Conservation (phyloP, 2,329 filamentous ascomycete genomes). For the Colletotrichum sp. region DNA sequence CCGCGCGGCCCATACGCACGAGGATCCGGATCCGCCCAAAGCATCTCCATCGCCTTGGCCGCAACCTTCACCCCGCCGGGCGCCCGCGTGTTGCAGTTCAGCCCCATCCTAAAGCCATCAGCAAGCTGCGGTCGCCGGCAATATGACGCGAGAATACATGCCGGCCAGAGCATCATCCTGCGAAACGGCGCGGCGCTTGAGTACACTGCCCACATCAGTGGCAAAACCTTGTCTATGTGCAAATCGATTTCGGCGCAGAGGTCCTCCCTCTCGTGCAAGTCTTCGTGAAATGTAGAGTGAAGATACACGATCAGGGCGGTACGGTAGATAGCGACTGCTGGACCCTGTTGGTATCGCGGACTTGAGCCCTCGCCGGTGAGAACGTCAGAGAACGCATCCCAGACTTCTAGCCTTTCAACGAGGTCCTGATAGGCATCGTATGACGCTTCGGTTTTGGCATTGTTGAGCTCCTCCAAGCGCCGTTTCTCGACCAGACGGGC, state of each 20-base stretch:
- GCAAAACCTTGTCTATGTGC: background rate
- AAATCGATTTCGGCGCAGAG: background rate
- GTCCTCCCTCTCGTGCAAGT: background rate
- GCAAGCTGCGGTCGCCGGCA: background rate
- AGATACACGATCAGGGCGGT: background rate
- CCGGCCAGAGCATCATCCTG: background rate
- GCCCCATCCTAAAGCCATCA: background rate
- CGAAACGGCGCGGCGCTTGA: background rate
- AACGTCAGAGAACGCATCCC: background rate
- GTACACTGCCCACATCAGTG: background rate
- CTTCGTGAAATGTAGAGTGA: background rate
- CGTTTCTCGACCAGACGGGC: background rate
- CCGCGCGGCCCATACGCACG: background rate
- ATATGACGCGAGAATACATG: background rate
- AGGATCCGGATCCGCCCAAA: background rate
- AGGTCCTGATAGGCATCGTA: background rate
- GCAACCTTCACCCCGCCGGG: background rate
- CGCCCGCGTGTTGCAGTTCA: background rate
- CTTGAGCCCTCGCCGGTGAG: background rate
- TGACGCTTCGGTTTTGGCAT: fast-evolving
- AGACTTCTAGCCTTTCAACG: background rate
- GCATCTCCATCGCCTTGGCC: background rate
- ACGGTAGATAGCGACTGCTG: background rate
- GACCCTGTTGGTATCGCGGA: background rate
- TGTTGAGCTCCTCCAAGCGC: background rate